Conservation (phyloP, 345 rosid genomes). For the Pistacia vera region DNA sequence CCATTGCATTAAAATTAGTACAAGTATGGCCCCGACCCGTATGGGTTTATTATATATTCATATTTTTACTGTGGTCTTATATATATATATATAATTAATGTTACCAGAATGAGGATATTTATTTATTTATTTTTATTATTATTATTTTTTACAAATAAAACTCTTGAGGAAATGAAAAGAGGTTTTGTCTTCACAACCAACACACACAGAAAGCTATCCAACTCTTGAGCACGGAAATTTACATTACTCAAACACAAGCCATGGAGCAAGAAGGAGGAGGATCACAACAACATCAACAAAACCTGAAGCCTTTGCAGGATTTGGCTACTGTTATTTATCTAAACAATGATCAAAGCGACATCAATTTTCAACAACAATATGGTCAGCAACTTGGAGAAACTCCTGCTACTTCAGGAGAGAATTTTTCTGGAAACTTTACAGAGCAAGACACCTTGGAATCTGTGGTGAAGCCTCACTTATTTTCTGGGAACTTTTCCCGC, state of each 20-base stretch:
- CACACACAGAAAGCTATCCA: no score
- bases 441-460: conserved; percentile 10
- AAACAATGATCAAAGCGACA: neutral
- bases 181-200: no score
- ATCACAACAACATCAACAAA: neutral
- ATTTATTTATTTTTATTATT: no score
- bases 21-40: no score
- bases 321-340: neutral
- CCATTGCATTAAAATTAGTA: no score
- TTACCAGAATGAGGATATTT: no score
- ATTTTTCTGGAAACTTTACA: neutral
- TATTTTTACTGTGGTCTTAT: no score
- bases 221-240: neutral
- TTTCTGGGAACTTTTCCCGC: no score
- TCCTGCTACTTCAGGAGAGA: neutral
- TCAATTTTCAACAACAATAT: neutral
- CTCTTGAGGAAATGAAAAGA: no score
- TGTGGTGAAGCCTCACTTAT: neutral
- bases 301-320: neutral
- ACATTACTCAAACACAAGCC: neutral
- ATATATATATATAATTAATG: no score
- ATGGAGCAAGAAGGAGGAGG: neutral
- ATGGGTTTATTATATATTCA: no score
- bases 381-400: neutral
- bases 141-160: no score